Evolutionary conservation across 179 eudicot species (phyloP).

Genomic region (Carnegiea gigantea): DNA sequence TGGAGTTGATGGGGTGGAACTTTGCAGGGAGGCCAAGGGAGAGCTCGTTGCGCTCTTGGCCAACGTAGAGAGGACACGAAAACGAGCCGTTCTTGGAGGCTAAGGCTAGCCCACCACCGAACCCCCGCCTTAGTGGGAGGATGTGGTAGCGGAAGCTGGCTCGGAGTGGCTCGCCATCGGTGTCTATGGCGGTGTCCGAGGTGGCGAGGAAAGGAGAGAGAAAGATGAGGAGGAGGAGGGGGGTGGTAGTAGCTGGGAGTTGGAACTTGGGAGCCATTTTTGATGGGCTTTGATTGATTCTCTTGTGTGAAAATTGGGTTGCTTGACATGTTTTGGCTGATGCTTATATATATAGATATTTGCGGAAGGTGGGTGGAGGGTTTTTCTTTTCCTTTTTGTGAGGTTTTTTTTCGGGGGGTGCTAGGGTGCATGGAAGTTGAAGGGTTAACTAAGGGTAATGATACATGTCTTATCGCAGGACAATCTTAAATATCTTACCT

Average conservation of each 20-base stretch:
- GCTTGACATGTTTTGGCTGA: not conserved
- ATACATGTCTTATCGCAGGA: too few species aligned
- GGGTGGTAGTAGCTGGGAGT: not conserved
- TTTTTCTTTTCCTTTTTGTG: too few species aligned
- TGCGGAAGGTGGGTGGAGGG: too few species aligned
- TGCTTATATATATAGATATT: not conserved
- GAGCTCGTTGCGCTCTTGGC: not conserved
- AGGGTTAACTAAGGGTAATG: too few species aligned
- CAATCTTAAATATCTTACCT: too few species aligned
- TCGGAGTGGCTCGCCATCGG: not conserved
- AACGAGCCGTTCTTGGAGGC: not conserved
- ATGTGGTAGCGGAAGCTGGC: not conserved
- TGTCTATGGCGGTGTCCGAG: not conserved
- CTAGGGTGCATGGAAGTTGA: too few species aligned
- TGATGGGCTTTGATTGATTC: not conserved
- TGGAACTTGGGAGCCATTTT: not conserved
- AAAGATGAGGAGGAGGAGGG: not conserved
- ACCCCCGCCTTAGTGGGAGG: not conserved
- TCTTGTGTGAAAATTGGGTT: not conserved
- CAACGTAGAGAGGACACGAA: not conserved
- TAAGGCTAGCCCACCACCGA: not conserved
- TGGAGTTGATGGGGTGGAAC: conserved; percentile 1
- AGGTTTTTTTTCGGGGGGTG: too few species aligned
- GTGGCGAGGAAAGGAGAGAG: not conserved
- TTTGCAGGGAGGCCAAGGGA: not conserved